Conservation (phyloP, 2,329 filamentous ascomycete species). For the Huntiella abstrusa region DNA sequence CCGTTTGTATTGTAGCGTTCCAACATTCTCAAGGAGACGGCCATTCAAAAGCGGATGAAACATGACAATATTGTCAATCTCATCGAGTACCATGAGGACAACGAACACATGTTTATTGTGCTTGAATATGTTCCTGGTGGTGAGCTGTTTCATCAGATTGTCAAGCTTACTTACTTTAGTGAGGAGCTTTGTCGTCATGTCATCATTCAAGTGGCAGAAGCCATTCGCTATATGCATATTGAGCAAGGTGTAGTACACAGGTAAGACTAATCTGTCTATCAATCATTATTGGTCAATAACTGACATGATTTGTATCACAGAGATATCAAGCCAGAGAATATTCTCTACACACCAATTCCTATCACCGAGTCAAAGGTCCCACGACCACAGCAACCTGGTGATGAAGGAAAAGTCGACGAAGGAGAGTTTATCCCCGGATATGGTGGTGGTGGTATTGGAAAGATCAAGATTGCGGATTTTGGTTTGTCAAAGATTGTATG, state of each 20-base stretch:
- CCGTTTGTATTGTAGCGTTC: slow-evolving; percentile 45
- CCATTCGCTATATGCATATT: slow-evolving; percentile 79
- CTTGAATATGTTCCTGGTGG: slow-evolving; percentile 88
- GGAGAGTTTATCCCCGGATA: slow-evolving; percentile 73
- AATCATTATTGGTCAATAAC: too few species aligned
- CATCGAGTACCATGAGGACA: slow-evolving; percentile 81
- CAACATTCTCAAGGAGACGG: slow-evolving; percentile 95
- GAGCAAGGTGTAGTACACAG: slow-evolving; percentile 91
- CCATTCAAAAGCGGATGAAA: slow-evolving; percentile 94
- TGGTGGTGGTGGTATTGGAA: slow-evolving; percentile 77
- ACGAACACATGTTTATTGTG: slow-evolving; percentile 94
- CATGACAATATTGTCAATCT: slow-evolving; percentile 93
- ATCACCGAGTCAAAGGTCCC: slow-evolving; percentile 64
- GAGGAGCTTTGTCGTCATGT: slow-evolving; percentile 89
- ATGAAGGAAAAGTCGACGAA: slow-evolving; percentile 94
- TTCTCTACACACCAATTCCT: slow-evolving; percentile 76
- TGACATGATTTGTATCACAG: slow-evolving; percentile 25
- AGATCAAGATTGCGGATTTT: slow-evolving; percentile 96
- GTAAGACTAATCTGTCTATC: slow-evolving; percentile 33
- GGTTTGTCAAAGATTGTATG: slow-evolving; percentile 95
- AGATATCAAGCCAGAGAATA: slow-evolving; percentile 96
- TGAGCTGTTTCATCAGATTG: slow-evolving; percentile 96
- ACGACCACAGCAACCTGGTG: slow-evolving; percentile 65
- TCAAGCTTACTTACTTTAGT: slow-evolving; percentile 94
- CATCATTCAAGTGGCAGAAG: slow-evolving; percentile 86